phyloP scores from a whole-genome alignment of 2,329 filamentous ascomycete genomes.

The Fusarium pseudocircinatum region DNA sequence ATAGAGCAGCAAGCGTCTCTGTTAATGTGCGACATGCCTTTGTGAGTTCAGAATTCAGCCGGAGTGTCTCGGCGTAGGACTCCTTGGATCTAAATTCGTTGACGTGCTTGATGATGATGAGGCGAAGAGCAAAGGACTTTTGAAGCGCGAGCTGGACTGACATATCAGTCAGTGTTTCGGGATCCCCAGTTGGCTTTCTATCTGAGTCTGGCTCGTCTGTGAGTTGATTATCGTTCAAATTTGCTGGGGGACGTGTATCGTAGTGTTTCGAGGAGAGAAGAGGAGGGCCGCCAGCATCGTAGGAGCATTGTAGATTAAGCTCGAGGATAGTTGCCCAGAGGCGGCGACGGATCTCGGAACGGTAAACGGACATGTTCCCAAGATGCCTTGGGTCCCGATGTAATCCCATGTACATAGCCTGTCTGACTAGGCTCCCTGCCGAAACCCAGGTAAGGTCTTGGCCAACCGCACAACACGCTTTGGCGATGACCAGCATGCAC shows the following conservation, averaged over 20 bases:
- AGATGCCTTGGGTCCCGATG: constrained; percentile 65
- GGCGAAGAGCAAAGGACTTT: constrained; percentile 54
- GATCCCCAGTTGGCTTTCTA: constrained; percentile 3
- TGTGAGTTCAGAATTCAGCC: constrained; percentile 57
- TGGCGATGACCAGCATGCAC: constrained; percentile 61
- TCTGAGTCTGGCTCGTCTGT: constrained; percentile 48
- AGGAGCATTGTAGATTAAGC: constrained; percentile 60
- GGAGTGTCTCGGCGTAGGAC: constrained; percentile 59
- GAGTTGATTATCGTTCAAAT: constrained; percentile 63
- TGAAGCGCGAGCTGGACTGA: constrained; percentile 60
- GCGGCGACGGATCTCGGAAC: constrained; percentile 63
- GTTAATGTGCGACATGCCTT: constrained; percentile 49
- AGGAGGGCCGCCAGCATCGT: constrained; percentile 62
- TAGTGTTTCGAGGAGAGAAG: constrained; percentile 58
- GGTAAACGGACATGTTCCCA: constrained; percentile 56
- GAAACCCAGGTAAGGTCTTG: constrained; percentile 64
- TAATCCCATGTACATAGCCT: constrained; percentile 67
- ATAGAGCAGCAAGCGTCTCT: constrained; percentile 48
- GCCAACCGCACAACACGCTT: constrained; percentile 57
- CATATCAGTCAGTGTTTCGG: constrained; percentile 52
- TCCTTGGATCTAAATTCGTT: constrained; percentile 57
- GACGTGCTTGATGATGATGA: constrained; percentile 55
- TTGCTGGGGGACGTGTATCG: constrained; percentile 60
- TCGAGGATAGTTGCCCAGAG: constrained; percentile 67
- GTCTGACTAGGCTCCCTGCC: constrained; percentile 60